A percentile compares a stretch with the other conserved stretches of the same genome.
These are phyloP conservation scores for Pythium aristosporum DNA, from an alignment of 352 stramenopile species.

Conservation along the genomic window DNA sequence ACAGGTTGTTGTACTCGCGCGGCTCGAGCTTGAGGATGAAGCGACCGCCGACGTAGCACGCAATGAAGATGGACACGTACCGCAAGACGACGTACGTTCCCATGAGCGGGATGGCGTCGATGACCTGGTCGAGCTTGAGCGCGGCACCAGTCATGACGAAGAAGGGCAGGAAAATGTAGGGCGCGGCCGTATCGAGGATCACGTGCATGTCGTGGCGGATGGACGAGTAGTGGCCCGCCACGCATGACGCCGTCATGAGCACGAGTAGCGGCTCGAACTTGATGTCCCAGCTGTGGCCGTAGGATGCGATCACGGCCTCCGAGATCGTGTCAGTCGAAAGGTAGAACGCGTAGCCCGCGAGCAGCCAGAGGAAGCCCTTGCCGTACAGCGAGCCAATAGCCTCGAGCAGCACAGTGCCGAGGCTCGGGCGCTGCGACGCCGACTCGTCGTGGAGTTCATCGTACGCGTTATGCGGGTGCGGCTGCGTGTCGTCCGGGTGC, in stretches of 20 bases:
- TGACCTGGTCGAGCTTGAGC: slow-evolving; percentile 67
- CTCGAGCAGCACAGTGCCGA: not conserved
- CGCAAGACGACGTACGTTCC: slow-evolving; percentile 59
- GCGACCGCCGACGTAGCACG: slow-evolving; percentile 55
- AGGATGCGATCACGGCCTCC: slow-evolving; percentile 39
- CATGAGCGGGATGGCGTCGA: slow-evolving; percentile 59
- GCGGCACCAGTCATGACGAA: slow-evolving; percentile 76
- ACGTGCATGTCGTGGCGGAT: slow-evolving; percentile 82
- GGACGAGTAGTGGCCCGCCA: slow-evolving; percentile 55
- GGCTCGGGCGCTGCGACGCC: not conserved
- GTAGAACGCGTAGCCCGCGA: slow-evolving; percentile 62
- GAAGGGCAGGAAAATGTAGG: slow-evolving; percentile 75
- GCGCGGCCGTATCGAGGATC: slow-evolving; percentile 62
- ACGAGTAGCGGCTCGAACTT: slow-evolving; percentile 74
- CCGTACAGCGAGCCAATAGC: slow-evolving; percentile 42
- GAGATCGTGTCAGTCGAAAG: slow-evolving; percentile 47
- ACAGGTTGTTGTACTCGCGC: slow-evolving; percentile 71
- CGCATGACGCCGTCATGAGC: slow-evolving; percentile 61
- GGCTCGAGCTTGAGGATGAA: slow-evolving; percentile 61
- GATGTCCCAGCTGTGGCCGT: slow-evolving; percentile 60
- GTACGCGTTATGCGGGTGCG: slow-evolving; percentile 59
- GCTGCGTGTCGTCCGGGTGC: slow-evolving; percentile 30
- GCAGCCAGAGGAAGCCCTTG: slow-evolving; percentile 70
- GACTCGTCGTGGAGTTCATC: slow-evolving; percentile 35
- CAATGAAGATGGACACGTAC: slow-evolving; percentile 59